Evolutionary conservation across 345 rosid genomes (phyloP), one percentile per base, ranked within the genome.

Genomic region (Citrus hindsii): DNA sequence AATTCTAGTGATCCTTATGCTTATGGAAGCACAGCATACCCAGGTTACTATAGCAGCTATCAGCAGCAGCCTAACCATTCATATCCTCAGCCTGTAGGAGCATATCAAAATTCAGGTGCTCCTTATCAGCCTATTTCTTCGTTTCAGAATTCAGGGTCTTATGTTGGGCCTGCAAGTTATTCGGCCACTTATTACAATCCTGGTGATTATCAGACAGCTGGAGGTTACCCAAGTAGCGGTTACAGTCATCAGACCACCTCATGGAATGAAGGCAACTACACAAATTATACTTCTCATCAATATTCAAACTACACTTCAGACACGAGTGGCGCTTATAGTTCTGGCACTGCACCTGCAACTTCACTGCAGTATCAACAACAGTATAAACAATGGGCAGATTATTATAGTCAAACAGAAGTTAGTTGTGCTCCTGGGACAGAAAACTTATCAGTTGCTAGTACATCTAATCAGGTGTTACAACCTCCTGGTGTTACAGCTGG

Each of bases 371-470:
- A 92, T 82, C 92, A 94, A 78, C 97, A 89, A 69, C 92, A 89
- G 7, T 90, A 90, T 88, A 92, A 87, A 79, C 99, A 93, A 83
- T 97, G 95, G 98, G 83, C 93, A 33, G 89, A 89, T 79, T 92
- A 91, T 87, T 92, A 90, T 88, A 85, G 90, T 84, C 94, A 90
- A 81, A 81, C 98, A 37, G 99, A 97, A 88, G 98, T 92, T 75
- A 95, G 86, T 71, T 97, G 99, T 86, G 99, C 99, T 71, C 99
- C 98, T 0, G 99, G 99, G 73, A 97, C 98, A 22, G 99, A 97
- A 81, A 93, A 88, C 79, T 77, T 89, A 83, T 83, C 95, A 81
- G 85, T 86, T 86, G 46, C 89, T 71, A 79, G 84, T 82, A 73
- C 91, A 59, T 79, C 87, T 81, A 90, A 84, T 72, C 91, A 83